These are phyloP conservation scores for Tuber umbilicatum DNA, from an alignment of 495 filamentous ascomycete genomes.

Conservation along the genomic window DNA sequence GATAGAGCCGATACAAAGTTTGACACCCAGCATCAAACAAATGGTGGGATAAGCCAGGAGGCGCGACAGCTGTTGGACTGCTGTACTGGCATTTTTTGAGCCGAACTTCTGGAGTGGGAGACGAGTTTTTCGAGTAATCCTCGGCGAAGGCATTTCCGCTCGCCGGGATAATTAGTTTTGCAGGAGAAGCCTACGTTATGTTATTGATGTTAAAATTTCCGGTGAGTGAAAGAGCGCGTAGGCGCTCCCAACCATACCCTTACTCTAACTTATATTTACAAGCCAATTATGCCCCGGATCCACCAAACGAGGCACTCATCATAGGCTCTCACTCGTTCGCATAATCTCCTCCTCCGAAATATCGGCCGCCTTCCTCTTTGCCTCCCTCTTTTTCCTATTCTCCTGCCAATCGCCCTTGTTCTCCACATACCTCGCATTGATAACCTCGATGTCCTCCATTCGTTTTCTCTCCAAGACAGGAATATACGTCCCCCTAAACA, in stretches of 20 bases:
- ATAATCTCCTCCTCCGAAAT: conserved; percentile 42
- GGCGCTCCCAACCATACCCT: not conserved
- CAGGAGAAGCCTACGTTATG: not conserved
- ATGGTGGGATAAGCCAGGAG: not conserved
- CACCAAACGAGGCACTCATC: conserved; percentile 39
- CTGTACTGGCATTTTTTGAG: not conserved
- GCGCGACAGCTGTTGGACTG: not conserved
- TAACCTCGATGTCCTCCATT: conserved; percentile 59
- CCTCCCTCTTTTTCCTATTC: conserved; percentile 42
- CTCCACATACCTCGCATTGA: conserved; percentile 70
- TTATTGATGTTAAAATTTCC: not conserved
- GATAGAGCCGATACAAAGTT: not conserved
- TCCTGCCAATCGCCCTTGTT: conserved; percentile 56
- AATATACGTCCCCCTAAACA: conserved; percentile 59
- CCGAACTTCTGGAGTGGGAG: not conserved
- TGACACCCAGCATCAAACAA: not conserved
- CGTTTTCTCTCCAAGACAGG: conserved; percentile 60
- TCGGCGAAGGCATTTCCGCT: not conserved
- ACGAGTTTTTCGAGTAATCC: not conserved
- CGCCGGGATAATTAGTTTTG: not conserved
- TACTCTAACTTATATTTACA: conserved; percentile 51
- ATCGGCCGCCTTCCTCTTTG: conserved; percentile 29
- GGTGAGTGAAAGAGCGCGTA: not conserved
- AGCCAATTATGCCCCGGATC: conserved; percentile 49
- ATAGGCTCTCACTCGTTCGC: conserved; percentile 15